A percentile compares a stretch with the other conserved stretches of the same genome.
Conservation (phyloP, 371 early-diverging fungal genomes). For the Blakeslea trispora region DNA sequence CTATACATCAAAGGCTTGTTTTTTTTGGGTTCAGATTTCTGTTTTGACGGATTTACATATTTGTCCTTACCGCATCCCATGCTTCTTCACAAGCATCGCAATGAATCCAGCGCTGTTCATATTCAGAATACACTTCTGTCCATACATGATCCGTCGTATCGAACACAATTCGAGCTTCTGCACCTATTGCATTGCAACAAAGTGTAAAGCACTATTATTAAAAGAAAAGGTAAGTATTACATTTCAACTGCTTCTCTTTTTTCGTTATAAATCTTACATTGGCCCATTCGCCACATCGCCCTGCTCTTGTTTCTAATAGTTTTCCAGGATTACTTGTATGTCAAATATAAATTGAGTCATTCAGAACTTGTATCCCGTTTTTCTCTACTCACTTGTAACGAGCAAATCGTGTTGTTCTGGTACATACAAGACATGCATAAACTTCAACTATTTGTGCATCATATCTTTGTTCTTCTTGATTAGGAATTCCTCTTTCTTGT, state of each 20-base stretch:
- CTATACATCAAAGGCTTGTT: slow-evolving; percentile 61
- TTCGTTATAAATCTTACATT: too few species aligned
- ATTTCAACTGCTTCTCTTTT: too few species aligned
- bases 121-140: slow-evolving; percentile 69
- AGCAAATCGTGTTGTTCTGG: slow-evolving; percentile 60
- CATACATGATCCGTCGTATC: slow-evolving; percentile 71
- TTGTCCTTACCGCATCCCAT: slow-evolving; percentile 44
- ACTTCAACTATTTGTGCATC: slow-evolving; percentile 64
- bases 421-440: slow-evolving; percentile 56
- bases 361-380: too few species aligned
- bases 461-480: slow-evolving; percentile 48
- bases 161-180: slow-evolving; percentile 64
- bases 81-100: slow-evolving; percentile 73
- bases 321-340: slow-evolving; percentile 50
- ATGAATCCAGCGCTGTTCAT: slow-evolving; percentile 67
- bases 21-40: too few species aligned
- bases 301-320: slow-evolving; percentile 61
- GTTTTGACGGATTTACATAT: too few species aligned
- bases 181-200: slow-evolving; percentile 65
- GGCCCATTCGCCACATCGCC: slow-evolving; percentile 84
- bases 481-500: slow-evolving; percentile 25
- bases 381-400: slow-evolving; percentile 57
- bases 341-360: too few species aligned
- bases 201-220: slow-evolving; percentile 68
- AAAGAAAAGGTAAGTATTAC: too few species aligned